phyloP scores from a whole-genome alignment of 176 grass and related monocot species.

The Typha latifolia region DNA sequence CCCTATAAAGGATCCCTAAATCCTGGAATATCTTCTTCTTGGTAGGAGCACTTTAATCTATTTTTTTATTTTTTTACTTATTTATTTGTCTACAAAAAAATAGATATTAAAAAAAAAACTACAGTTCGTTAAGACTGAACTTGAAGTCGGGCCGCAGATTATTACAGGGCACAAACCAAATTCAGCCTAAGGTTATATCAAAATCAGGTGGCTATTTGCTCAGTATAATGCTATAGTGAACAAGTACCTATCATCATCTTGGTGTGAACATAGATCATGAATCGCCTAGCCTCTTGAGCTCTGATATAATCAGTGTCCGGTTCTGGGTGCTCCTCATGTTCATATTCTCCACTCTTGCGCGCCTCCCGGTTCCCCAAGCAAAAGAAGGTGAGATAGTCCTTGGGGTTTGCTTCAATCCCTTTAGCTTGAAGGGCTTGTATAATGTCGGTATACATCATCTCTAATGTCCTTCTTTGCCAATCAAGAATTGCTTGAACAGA shows the following conservation, averaged over 20 bases:
- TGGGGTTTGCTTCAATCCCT: constrained; percentile 55
- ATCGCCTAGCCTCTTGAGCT: constrained; percentile 67
- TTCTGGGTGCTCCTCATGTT: constrained; percentile 43
- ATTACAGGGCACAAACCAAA: too few species aligned
- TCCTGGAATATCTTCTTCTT: too few species aligned
- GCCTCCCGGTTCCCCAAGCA: constrained; percentile 81
- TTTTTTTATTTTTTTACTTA: too few species aligned
- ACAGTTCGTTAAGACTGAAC: too few species aligned
- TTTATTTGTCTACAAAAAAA: too few species aligned
- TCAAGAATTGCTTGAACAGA: constrained; percentile 94
- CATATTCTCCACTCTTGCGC: constrained; percentile 51
- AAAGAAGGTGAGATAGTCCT: constrained; percentile 85
- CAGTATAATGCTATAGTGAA: not conserved
- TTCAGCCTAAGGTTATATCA: too few species aligned
- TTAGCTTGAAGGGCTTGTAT: constrained; percentile 52
- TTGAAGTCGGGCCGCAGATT: too few species aligned
- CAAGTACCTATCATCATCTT: constrained; percentile 90
- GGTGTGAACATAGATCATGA: constrained; percentile 98
- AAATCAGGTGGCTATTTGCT: too few species aligned
- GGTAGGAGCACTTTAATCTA: too few species aligned
- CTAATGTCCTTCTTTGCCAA: constrained; percentile 79
- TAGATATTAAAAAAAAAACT: too few species aligned
- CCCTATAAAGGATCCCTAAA: too few species aligned
- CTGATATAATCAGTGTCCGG: constrained; percentile 54
- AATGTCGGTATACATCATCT: constrained; percentile 96